Evolutionary conservation across 1,284 basidiomycete species (phyloP).

Genomic region (Stygiomarasmius scandens): DNA sequence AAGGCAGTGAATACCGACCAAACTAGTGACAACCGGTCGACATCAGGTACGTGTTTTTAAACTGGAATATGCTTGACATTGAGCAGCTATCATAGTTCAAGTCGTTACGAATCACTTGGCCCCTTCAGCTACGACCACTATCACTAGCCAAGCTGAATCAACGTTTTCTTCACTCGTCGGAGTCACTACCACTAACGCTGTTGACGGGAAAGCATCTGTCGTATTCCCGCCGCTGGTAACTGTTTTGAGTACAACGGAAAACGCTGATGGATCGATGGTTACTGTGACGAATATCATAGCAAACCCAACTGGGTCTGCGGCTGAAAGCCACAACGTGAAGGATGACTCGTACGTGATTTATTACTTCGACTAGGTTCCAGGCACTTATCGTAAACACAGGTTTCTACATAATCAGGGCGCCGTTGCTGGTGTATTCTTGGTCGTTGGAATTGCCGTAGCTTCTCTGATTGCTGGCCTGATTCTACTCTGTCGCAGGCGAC

Average conservation of each 20-base stretch:
- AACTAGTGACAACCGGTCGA: not conserved
- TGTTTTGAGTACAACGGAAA: conserved; percentile 45
- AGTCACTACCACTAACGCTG: conserved; percentile 39
- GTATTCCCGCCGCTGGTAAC: conserved; percentile 50
- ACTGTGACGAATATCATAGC: conserved; percentile 52
- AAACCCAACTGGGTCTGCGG: conserved; percentile 42
- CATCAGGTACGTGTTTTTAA: not conserved
- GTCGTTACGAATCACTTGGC: conserved; percentile 11
- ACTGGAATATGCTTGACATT: too few species aligned
- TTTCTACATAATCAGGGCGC: conserved; percentile 57
- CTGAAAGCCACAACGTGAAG: conserved; percentile 22
- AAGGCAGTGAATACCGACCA: not conserved
- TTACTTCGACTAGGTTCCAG: not conserved
- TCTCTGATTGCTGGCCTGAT: conserved; percentile 37
- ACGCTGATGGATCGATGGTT: conserved; percentile 41
- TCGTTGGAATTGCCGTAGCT: conserved; percentile 47
- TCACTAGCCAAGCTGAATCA: conserved; percentile 45
- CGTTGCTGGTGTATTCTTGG: conserved; percentile 60
- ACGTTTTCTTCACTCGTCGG: conserved; percentile 47
- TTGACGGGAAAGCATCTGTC: conserved; percentile 35
- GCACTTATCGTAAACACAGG: conserved; percentile 31
- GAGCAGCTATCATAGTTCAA: conserved; percentile 1
- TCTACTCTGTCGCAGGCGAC: conserved; percentile 43
- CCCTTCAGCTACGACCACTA: conserved; percentile 25
- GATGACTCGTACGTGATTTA: conserved; percentile 10